Evolutionary conservation across 176 grass and related monocot genomes (phyloP).

Genomic region (Rhipidocladum racemiflorum): DNA sequence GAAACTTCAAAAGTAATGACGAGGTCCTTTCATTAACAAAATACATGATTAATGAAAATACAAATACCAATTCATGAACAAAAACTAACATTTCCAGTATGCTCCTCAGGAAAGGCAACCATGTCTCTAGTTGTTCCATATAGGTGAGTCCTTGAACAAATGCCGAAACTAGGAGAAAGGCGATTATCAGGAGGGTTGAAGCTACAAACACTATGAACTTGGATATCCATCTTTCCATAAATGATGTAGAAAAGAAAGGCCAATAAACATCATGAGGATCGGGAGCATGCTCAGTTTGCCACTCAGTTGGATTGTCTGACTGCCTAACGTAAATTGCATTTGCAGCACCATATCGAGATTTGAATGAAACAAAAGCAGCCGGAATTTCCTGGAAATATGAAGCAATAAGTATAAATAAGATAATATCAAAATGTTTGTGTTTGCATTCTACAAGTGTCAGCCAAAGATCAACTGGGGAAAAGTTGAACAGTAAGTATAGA

Average conservation of each 20-base stretch:
- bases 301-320: slow-evolving; percentile 74
- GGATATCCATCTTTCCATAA: slow-evolving; percentile 88
- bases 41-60: background rate
- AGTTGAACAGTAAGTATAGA: background rate
- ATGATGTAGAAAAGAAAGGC: slow-evolving; percentile 91
- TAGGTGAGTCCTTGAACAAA: slow-evolving; percentile 96
- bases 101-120: slow-evolving; percentile 78
- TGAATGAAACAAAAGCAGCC: slow-evolving; percentile 87
- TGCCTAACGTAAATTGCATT: slow-evolving; percentile 71
- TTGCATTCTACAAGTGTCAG: background rate
- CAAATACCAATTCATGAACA: background rate
- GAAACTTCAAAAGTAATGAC: background rate
- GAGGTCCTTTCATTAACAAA: background rate
- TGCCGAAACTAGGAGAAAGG: slow-evolving; percentile 64
- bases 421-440: background rate
- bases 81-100: slow-evolving; percentile 78
- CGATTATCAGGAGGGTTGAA: slow-evolving; percentile 71
- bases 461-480: background rate
- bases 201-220: slow-evolving; percentile 79
- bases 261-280: slow-evolving; percentile 86
- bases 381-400: slow-evolving; percentile 57
- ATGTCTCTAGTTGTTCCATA: slow-evolving; percentile 82
- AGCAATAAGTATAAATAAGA: slow-evolving; percentile 17
- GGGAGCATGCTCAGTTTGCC: slow-evolving; percentile 88
- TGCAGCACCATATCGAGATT: slow-evolving; percentile 68